phyloP scores from a whole-genome alignment of 768 basidiomycete genomes.

The Sporobolomyces pararoseus region DNA sequence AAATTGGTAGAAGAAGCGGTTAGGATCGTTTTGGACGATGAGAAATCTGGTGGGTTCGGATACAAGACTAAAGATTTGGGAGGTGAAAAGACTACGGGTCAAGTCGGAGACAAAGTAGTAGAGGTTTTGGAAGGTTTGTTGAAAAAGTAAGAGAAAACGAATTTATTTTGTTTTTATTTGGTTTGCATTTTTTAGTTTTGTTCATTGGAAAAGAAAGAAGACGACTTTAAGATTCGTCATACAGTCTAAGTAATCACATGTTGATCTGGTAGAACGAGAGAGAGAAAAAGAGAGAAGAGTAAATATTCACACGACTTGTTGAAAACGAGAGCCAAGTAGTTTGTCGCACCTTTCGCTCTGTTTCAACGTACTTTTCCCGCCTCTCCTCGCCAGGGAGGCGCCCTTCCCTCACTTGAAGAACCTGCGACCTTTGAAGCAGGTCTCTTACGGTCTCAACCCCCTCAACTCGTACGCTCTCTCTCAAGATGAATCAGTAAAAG shows the following conservation, averaged over 20 bases:
- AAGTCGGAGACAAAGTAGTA: conserved; percentile 78
- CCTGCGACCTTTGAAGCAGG: neutral
- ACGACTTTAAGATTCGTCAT: too few relatives aligned
- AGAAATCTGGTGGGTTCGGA: conserved; percentile 66
- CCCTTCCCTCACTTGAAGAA: neutral
- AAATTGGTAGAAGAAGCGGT: conserved; percentile 85
- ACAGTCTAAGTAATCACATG: too few relatives aligned
- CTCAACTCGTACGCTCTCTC: neutral
- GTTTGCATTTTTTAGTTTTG: too few relatives aligned
- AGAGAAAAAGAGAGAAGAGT: neutral
- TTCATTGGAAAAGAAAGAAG: too few relatives aligned
- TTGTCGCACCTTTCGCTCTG: neutral
- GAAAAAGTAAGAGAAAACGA: conserved; percentile 22
- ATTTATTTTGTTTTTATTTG: neutral
- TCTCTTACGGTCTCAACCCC: neutral
- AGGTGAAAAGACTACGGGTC: conserved; percentile 67
- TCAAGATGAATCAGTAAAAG: conserved; percentile 10
- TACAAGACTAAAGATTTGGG: conserved; percentile 82
- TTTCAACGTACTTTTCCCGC: neutral
- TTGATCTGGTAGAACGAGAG: too few relatives aligned
- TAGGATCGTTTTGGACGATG: conserved; percentile 73
- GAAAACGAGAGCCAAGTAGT: neutral
- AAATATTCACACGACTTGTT: neutral
- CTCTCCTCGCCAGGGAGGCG: neutral
- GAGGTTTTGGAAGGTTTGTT: conserved; percentile 52